phyloP scores from a whole-genome alignment of 768 basidiomycete genomes.

The Tylopilus vinaceipallidus region DNA sequence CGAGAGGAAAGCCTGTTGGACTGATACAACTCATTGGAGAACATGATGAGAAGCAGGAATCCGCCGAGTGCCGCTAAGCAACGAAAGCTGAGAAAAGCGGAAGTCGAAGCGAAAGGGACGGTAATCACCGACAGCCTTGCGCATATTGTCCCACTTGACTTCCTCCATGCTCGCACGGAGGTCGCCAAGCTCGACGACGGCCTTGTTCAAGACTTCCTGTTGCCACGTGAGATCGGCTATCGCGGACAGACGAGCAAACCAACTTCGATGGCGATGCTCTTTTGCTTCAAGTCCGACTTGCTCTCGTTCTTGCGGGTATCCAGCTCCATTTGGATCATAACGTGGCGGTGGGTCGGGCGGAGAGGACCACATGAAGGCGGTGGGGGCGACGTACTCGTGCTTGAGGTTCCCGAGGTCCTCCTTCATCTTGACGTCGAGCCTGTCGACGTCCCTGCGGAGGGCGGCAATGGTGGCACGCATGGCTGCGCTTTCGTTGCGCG shows the following conservation, averaged over 20 bases:
- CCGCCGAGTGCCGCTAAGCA: constrained; percentile 56
- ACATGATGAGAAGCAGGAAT: constrained; percentile 67
- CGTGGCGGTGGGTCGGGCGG: neutral
- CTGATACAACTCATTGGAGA: constrained; percentile 63
- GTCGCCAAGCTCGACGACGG: constrained; percentile 72
- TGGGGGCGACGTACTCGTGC: constrained; percentile 71
- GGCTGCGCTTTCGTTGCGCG: constrained; percentile 82
- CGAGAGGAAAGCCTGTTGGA: constrained; percentile 35
- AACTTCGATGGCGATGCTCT: constrained; percentile 85
- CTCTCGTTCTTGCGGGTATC: constrained; percentile 92
- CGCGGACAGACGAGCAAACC: constrained; percentile 7
- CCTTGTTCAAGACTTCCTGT: constrained; percentile 74
- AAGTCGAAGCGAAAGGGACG: neutral
- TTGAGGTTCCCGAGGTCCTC: constrained; percentile 86
- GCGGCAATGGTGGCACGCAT: constrained; percentile 74
- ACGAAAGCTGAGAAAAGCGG: neutral
- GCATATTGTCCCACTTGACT: constrained; percentile 87
- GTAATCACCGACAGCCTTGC: constrained; percentile 70
- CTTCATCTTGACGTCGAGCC: constrained; percentile 86
- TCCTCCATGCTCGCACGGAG: constrained; percentile 80
- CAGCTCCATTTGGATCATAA: constrained; percentile 93
- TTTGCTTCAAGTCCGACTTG: constrained; percentile 76
- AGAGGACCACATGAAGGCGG: neutral
- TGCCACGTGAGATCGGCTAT: neutral
- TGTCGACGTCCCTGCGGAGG: constrained; percentile 83